Conservation (phyloP, 169 alveolate genomes). For the Plasmodium berghei region DNA sequence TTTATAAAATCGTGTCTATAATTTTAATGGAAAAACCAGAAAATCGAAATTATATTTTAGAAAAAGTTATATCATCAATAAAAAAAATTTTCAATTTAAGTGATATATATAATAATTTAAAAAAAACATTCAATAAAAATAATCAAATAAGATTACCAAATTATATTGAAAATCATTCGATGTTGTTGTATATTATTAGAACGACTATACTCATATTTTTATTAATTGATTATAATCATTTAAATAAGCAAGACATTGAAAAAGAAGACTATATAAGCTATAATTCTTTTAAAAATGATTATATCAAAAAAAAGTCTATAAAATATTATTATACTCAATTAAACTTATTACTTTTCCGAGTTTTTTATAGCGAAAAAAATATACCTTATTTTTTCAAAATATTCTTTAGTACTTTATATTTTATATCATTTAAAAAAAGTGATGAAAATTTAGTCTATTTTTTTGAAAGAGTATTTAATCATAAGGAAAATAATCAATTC, state of each 20-base stretch:
- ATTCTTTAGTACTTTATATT: conserved; percentile 63
- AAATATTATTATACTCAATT: conserved; percentile 71
- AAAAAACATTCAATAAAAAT: conserved; percentile 33
- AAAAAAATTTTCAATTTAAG: conserved; percentile 32
- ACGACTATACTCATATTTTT: conserved; percentile 42
- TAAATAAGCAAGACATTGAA: conserved; percentile 14
- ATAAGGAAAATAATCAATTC: conserved; percentile 3
- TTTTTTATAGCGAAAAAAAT: conserved; percentile 65
- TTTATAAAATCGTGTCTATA: conserved; percentile 40
- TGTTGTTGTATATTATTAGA: conserved; percentile 50
- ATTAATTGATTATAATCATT: conserved; percentile 46
- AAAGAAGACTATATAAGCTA: conserved; percentile 40
- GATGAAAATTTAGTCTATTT: conserved; percentile 34
- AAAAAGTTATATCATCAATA: conserved; percentile 46
- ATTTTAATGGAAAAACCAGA: conserved; percentile 39
- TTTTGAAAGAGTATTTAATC: conserved; percentile 44
- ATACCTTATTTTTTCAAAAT: conserved; percentile 65
- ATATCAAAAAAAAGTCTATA: conserved; percentile 48
- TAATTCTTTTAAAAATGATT: conserved; percentile 17
- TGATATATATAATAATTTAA: conserved; percentile 16
- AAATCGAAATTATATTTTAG: conserved; percentile 49
- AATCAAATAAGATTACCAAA: conserved; percentile 29
- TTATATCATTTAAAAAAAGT: conserved; percentile 47
- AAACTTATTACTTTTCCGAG: conserved; percentile 44
- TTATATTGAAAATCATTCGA: conserved; percentile 51